Base-by-base conservation (phyloP, 2,329 filamentous ascomycete species). In the Juglanconis juglandina region DNA sequence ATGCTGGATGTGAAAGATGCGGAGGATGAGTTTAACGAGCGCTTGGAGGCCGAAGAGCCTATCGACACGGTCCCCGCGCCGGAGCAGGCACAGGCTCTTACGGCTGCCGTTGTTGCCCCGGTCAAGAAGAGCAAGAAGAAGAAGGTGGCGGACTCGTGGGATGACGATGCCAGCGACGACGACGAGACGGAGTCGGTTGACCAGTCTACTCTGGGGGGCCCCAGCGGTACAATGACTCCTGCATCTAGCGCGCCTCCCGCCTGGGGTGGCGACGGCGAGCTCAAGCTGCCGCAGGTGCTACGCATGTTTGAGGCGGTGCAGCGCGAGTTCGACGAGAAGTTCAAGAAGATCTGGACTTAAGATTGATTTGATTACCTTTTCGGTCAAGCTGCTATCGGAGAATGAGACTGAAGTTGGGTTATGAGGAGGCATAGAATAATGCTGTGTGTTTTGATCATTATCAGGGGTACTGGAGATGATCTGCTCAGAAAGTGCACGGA, bases 251-350 rank as follows among this genome's bases (percentile, higher is more conserved):
- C 4, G 13, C 55, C 14, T 39, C 49, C 39, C 59, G 64, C 32
- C 63, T 63, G 46, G 58, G 62, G 65, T 13, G 66, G 77, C 35
- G 78, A 79, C 52, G 79, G 76, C 42, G 75, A 72, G 50, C 77
- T 76, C 17, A 60, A 55, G 41, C 68, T 89, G 68, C 66, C 78
- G 64, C 80, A 81, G 64, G 85, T 90, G 32, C 73, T 87, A 13
- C 79, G 77, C 66, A 84, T 85, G 1, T 88, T 89, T 67, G 77
- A 75, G 62, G 72, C 78, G 66, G 68, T 90, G 64, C 81, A 81
- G 67, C 74, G 76, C 34, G 82, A 85, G 59, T 90, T 89, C 70
- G 81, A 87, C 64, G 76, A 78, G 49, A 90, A 87, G 75, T 89
- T 90, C 72, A 77, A 69, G 68, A 81, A 80, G 66, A 80, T 82